Evolutionary conservation across 2,329 filamentous ascomycete species (phyloP).

Genomic region (Diplodia mutila): DNA sequence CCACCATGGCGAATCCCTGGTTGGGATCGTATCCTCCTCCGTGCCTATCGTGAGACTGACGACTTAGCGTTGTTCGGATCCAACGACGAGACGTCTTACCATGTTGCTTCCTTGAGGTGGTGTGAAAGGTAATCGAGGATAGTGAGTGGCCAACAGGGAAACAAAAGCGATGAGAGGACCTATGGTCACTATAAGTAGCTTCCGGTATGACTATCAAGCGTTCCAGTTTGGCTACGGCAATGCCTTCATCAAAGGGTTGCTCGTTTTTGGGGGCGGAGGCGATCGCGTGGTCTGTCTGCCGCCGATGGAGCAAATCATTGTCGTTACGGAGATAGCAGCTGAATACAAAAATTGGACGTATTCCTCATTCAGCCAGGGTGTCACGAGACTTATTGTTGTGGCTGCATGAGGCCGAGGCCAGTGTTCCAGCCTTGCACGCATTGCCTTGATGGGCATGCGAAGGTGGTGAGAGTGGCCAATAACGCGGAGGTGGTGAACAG

Average conservation of each 20-base stretch:
- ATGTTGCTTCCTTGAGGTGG: not conserved
- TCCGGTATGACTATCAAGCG: not conserved
- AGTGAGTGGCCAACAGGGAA: not conserved
- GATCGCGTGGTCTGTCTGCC: not conserved
- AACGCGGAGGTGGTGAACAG: not conserved
- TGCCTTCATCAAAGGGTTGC: not conserved
- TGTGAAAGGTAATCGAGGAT: not conserved
- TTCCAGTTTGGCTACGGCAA: not conserved
- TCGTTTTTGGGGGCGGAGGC: not conserved
- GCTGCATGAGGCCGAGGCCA: not conserved
- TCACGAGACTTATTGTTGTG: not conserved
- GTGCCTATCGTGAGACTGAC: not conserved
- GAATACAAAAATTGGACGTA: not conserved
- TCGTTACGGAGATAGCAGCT: not conserved
- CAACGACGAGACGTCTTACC: not conserved
- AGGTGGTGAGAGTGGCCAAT: not conserved
- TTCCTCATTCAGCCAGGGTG: not conserved
- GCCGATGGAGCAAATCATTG: not conserved
- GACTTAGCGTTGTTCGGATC: not conserved
- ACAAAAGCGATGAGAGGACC: not conserved
- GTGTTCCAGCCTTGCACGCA: not conserved
- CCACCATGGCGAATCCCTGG: not conserved
- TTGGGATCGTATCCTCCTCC: constrained; percentile 2
- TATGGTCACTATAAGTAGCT: not conserved
- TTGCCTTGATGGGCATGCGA: not conserved